Percentiles rank a stretch among this genome's conserved stretches.
phyloP scores from a whole-genome alignment of 768 basidiomycete species.

The Hericium alpestre region DNA sequence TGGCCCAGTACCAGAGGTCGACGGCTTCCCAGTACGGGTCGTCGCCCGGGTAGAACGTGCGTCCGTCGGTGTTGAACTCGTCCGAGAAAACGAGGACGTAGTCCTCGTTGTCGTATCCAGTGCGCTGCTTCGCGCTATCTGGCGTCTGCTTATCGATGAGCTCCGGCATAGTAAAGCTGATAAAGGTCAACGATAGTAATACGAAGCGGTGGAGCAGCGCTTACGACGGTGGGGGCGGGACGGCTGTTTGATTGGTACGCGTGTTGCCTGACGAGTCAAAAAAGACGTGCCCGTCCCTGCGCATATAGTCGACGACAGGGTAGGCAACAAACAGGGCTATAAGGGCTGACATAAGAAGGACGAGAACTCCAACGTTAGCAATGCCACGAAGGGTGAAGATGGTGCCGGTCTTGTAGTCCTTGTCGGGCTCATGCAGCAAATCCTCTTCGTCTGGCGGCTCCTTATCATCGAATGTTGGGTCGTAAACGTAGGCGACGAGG shows the following conservation, averaged over 20 bases:
- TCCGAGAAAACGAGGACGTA: constrained; percentile 63
- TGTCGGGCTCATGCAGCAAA: constrained; percentile 52
- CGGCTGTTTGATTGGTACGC: constrained; percentile 44
- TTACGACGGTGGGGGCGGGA: neutral
- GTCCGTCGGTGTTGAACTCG: constrained; percentile 48
- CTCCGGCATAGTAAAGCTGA: constrained; percentile 35
- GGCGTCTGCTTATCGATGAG: constrained; percentile 71
- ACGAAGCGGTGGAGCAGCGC: neutral
- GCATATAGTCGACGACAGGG: constrained; percentile 55
- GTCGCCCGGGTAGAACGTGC: constrained; percentile 48
- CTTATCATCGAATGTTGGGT: constrained; percentile 47
- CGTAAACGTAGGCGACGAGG: constrained; percentile 64
- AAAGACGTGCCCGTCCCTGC: constrained; percentile 23
- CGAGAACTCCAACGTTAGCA: constrained; percentile 59
- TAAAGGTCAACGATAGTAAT: constrained; percentile 21
- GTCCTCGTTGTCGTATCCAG: constrained; percentile 59
- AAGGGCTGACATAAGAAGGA: constrained; percentile 49
- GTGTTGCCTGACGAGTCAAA: constrained; percentile 43
- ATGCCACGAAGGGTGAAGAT: constrained; percentile 37
- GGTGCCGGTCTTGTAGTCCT: constrained; percentile 26
- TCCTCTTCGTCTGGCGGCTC: constrained; percentile 67
- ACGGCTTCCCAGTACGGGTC: constrained; percentile 66
- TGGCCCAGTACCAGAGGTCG: constrained; percentile 64
- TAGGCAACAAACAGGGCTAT: constrained; percentile 74
- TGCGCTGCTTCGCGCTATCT: constrained; percentile 39